Conservation (phyloP, 179 eudicot species). For the Sideroxylon spinosum region DNA sequence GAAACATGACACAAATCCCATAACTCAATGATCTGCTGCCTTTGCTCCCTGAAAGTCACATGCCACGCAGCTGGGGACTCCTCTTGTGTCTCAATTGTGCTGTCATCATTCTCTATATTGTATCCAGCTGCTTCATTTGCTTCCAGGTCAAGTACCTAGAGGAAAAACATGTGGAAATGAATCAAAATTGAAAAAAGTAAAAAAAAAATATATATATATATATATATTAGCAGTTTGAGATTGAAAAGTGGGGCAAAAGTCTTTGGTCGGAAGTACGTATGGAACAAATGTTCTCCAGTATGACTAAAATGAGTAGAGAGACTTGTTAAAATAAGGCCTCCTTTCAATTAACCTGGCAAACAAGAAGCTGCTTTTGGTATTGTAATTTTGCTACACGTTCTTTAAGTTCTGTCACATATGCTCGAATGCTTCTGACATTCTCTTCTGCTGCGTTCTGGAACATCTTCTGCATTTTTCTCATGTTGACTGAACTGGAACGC, state of each 20-base stretch:
- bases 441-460: conserved; percentile 97
- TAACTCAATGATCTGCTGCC: conserved; percentile 82
- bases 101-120: conserved; percentile 56
- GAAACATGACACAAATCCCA: conserved; percentile 89
- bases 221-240: too few relatives aligned
- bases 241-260: too few relatives aligned
- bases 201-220: too few relatives aligned
- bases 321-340: too few relatives aligned
- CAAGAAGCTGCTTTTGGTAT: conserved; percentile 93
- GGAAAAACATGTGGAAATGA: background rate
- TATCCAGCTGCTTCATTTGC: conserved; percentile 84
- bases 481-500: conserved; percentile 92
- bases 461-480: conserved; percentile 98
- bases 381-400: conserved; percentile 96
- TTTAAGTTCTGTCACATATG: conserved; percentile 89
- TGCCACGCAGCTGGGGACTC: conserved; percentile 66
- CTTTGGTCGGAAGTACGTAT: too few relatives aligned
- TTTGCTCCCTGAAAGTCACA: conserved; percentile 65
- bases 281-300: too few relatives aligned
- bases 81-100: conserved; percentile 31
- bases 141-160: conserved; percentile 84
- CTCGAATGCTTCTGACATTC: conserved; percentile 81
- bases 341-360: conserved; percentile 62
- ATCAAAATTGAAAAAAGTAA: background rate
- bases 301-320: background rate